phyloP scores from a whole-genome alignment of 2,329 filamentous ascomycete genomes.

The Pseudogymnoascus sp. region DNA sequence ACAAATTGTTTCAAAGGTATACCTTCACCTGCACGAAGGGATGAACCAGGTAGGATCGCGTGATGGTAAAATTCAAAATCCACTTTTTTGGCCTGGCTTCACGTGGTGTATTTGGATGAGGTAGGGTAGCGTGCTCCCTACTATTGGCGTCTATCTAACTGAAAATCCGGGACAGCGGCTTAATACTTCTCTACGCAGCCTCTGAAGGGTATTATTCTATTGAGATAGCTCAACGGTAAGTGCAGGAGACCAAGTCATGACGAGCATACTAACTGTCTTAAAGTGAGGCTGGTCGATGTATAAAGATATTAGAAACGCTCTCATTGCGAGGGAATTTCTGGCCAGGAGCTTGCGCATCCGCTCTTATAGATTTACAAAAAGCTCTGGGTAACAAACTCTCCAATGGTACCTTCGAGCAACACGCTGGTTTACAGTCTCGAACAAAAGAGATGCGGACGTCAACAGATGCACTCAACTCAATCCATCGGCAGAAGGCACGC shows the following conservation, averaged over 20 bases:
- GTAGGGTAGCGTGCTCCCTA: neutral
- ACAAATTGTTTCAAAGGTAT: slow-evolving; percentile 24
- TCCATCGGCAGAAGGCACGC: neutral
- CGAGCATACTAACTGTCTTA: neutral
- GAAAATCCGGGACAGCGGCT: slow-evolving; percentile 29
- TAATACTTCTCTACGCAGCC: slow-evolving; percentile 45
- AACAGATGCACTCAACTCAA: neutral
- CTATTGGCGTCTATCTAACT: neutral
- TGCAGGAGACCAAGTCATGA: slow-evolving; percentile 17
- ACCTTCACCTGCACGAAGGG: slow-evolving; percentile 38
- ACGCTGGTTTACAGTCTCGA: neutral
- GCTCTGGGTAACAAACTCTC: slow-evolving; percentile 17
- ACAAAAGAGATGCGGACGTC: neutral
- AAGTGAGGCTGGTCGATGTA: slow-evolving; percentile 12
- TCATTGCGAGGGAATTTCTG: slow-evolving; percentile 29
- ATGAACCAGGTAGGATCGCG: slow-evolving; percentile 14
- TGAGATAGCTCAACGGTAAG: slow-evolving; percentile 35
- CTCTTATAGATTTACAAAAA: slow-evolving; percentile 29
- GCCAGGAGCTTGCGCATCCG: slow-evolving; percentile 32
- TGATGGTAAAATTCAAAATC: slow-evolving; percentile 18
- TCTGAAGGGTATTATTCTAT: slow-evolving; percentile 39
- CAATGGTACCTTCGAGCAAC: neutral
- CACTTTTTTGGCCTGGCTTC: slow-evolving; percentile 44
- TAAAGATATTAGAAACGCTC: slow-evolving; percentile 27
- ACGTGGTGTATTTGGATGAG: slow-evolving; percentile 49